Evolutionary conservation across 2,329 filamentous ascomycete species (phyloP), one percentile per base, ranked within the genome.

Genomic region (Tothia fuscella): DNA sequence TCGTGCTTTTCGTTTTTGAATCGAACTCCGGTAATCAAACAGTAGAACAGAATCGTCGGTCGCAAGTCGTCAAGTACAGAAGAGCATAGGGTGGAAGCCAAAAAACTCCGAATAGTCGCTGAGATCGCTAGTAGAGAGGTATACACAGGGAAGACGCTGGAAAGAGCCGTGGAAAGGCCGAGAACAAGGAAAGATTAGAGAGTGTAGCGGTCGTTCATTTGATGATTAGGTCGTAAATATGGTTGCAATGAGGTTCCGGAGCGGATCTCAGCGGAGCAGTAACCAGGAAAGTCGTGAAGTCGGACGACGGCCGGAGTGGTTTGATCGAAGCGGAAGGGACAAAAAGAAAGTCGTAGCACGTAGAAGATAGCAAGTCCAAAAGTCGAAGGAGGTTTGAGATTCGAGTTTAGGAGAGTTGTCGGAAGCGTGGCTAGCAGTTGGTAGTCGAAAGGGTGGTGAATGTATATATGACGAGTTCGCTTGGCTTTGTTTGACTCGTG

Each of bases 291-390:
- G 26, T 42, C 19, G 20, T 36, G 30, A 16, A 29, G 31, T 28
- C 28, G 39, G 39, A 36, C 39, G 39, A 42, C 39, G n/a, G 30
- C 39, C 39, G 39, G 22, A 22, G 39, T n/a, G n/a, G n/a, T n/a
- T 35, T 30, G 17, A 22, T 5, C 16, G 17, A 35, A n/a, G 39
- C 12, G 10, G 20, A 16, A 21, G n/a, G n/a, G n/a, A n/a, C n/a
- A n/a, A n/a, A n/a, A n/a, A 22, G 20, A 36, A n/a, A 24, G 30
- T 36, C 39, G 39, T 42, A 21, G 28, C 21, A 31, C 19, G 39
- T 17, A 24, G 32, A 20, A 12, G 17, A 29, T 10, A 10, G 13
- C 10, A 29, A 29, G 26, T 10, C 26, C 10, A 29, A 29, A 14
- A 29, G 26, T 29, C 14, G 26, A 14, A 29, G 26, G 13, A 10